phyloP scores from a whole-genome alignment of 345 rosid species.

The Rhodomyrtus tomentosa region DNA sequence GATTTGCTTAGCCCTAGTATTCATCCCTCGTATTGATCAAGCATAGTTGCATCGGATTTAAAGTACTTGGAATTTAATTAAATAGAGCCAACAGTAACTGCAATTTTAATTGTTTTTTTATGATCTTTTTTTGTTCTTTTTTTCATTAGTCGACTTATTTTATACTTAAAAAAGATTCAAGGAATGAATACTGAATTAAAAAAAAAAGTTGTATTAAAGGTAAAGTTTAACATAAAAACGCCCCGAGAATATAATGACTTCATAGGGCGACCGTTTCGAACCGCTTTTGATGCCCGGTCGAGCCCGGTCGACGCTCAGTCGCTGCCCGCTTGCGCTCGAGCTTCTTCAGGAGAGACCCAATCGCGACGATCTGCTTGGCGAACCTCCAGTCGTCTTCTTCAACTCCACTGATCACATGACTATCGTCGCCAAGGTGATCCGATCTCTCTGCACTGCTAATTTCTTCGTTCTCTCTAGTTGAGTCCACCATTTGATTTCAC shows the following conservation, averaged over 20 bases:
- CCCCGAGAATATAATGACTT: not conserved
- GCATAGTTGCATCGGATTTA: too few relatives aligned
- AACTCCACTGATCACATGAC: not conserved
- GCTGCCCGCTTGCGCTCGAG: not conserved
- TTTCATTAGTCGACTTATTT: too few relatives aligned
- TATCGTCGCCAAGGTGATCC: not conserved
- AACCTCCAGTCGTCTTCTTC: not conserved
- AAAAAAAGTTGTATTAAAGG: too few relatives aligned
- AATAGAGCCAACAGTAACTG: too few relatives aligned
- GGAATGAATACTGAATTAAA: too few relatives aligned
- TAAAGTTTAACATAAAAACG: too few relatives aligned
- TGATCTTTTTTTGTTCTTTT: too few relatives aligned
- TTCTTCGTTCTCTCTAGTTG: not conserved
- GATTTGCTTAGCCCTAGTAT: too few relatives aligned
- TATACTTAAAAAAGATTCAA: too few relatives aligned
- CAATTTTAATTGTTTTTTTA: too few relatives aligned
- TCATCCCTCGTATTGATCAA: too few relatives aligned
- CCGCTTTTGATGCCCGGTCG: not conserved
- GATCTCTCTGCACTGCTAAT: not conserved
- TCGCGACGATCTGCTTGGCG: not conserved
- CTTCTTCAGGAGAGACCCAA: not conserved
- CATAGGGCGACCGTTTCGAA: not conserved
- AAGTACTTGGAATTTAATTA: too few relatives aligned
- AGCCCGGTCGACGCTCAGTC: not conserved
- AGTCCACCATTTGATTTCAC: not conserved